These are phyloP conservation scores for Poterioochromonas sp. DNA, from an alignment of 352 stramenopile genomes.

Conservation along the genomic window DNA sequence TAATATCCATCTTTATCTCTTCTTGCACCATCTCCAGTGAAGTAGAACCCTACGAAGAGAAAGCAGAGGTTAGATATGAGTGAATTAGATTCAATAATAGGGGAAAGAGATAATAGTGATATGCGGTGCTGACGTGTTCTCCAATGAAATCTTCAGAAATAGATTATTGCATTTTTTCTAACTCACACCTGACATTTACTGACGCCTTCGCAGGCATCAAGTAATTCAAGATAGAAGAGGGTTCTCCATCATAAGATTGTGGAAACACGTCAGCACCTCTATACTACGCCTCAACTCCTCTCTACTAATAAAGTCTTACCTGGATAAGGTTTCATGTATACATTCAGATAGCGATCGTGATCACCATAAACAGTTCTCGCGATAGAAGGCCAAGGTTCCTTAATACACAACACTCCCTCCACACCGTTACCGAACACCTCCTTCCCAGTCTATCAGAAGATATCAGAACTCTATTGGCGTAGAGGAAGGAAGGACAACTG, in stretches of 20 bases:
- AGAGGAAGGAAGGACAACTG: not conserved
- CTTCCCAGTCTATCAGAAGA: conserved; percentile 59
- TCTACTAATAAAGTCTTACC: conserved; percentile 1
- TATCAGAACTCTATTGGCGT: not conserved
- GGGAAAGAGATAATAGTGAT: not conserved
- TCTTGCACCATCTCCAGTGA: conserved; percentile 74
- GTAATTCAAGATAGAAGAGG: not conserved
- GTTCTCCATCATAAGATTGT: not conserved
- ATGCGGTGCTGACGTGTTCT: no score
- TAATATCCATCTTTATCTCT: conserved; percentile 89
- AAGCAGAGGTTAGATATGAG: not conserved
- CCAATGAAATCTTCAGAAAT: conserved; percentile 4
- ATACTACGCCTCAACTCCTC: not conserved
- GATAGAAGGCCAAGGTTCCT: conserved; percentile 85
- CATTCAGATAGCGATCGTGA: conserved; percentile 78
- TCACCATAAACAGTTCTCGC: conserved; percentile 45
- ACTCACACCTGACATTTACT: not conserved
- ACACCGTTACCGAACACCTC: conserved; percentile 62
- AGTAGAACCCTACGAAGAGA: conserved; percentile 75
- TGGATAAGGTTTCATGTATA: conserved; percentile 91
- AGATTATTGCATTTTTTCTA: conserved; percentile 20
- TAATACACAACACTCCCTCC: conserved; percentile 90
- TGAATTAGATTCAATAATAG: not conserved
- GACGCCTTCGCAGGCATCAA: not conserved
- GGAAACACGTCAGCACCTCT: not conserved